phyloP scores from a whole-genome alignment of 2,329 filamentous ascomycete genomes.

The Talaromyces sp. region DNA sequence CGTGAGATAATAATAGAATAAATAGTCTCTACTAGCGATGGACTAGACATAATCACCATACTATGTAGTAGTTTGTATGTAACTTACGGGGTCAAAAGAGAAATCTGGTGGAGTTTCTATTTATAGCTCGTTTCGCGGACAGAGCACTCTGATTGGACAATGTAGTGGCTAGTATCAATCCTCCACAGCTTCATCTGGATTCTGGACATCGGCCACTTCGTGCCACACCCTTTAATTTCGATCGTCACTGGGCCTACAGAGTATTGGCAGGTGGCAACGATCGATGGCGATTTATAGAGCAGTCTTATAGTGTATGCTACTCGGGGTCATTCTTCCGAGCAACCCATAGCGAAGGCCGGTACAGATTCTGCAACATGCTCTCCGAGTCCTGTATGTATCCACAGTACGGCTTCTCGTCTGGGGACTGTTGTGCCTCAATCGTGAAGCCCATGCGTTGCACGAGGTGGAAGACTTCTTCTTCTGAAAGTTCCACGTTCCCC shows the following conservation, averaged over 20 bases:
- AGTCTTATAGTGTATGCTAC: too few relatives aligned
- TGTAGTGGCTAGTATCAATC: neutral
- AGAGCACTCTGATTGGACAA: neutral
- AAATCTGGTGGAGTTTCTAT: neutral
- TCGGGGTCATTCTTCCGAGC: constrained; percentile 60
- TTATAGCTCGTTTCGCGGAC: neutral
- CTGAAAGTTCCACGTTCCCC: constrained; percentile 82
- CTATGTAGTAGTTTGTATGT: too few relatives aligned
- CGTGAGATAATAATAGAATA: neutral
- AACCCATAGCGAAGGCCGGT: constrained; percentile 78
- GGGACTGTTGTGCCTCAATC: constrained; percentile 60
- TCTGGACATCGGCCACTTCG: neutral
- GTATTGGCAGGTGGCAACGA: neutral
- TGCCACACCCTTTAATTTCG: neutral
- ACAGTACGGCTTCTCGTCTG: constrained; percentile 51
- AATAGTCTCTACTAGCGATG: neutral
- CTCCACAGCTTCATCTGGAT: neutral
- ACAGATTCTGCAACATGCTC: constrained; percentile 83
- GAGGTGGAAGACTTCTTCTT: constrained; percentile 80
- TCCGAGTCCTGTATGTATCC: constrained; percentile 83
- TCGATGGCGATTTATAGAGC: too few relatives aligned
- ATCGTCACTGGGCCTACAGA: neutral
- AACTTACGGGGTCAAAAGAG: too few relatives aligned
- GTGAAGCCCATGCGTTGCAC: constrained; percentile 72
- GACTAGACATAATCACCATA: neutral